Base-by-base conservation (phyloP, 345 rosid genomes). In the Eutrema yunnanense region DNA sequence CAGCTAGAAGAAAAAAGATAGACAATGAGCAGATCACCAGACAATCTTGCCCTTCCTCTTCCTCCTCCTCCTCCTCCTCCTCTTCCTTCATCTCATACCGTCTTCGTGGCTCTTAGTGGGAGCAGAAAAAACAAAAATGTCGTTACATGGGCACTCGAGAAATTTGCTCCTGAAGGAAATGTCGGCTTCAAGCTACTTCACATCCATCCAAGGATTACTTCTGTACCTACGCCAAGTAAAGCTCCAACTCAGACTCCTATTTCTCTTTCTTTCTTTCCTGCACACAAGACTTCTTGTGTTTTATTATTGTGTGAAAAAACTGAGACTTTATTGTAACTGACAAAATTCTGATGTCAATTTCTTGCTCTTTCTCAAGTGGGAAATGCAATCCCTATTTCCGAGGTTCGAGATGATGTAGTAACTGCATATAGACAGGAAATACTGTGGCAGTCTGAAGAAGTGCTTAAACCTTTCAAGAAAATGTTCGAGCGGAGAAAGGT, bases 151-250 rank as follows among this genome's bases (percentile, higher is more conserved):
- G 79, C 90, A 13, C 67, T 82, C 54, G 84, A 84, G 13, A 84
- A 80, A 50, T 84, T 86, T 81, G 65, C 80, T 65, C 75, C 81
- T 6, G 82, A 88, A 76, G 96, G 78, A 55, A 80, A 81, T 29
- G 81, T 72, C 40, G 51, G 46, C 53, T 82, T 93, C 74, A 88
- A 82, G 88, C 76, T 92, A 76, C 66, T 92, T 64, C 96, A 92
- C 72, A 81, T 92, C 52, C 83, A 83, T 58, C 85, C 89, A 7
- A 80, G 72, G 78, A 83, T 90, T 56, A 86, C 84, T 2, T 6
- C 75, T 14, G 93, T 92, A 72, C 98, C 98, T 72, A 92, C 98
- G 32, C 87, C 98, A 27, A 86, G 98, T 93, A 87, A 86, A 86
- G 0, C 66, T 69, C 71, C 65, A 26, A 61, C 68, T 30, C 22